Base-by-base conservation (phyloP, 108 stramenopile genomes). In the Skeletonema tropicum region DNA sequence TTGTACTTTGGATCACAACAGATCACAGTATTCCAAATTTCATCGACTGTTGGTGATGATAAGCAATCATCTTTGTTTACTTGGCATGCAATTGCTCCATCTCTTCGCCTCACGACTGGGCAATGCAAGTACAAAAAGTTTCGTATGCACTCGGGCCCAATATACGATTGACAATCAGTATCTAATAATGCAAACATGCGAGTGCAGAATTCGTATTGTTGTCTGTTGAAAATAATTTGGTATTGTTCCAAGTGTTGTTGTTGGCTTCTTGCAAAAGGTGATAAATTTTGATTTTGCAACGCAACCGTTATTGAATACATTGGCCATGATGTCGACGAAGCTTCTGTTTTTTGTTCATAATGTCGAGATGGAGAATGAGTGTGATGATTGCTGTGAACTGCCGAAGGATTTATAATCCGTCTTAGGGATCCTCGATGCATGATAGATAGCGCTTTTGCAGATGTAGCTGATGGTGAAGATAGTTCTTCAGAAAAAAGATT, bases 41-140 rank as follows among this genome's bases (percentile, higher is more conserved):
- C 92, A 82, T 90, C 88, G 79, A 93, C 90, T 5, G 94, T 95
- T 36, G 89, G 86, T 49, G 85, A 82, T 29, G 35, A 23, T 45
- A 57, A 31, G 17, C 48, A 58, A 57, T 48, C 41, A 62, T 64
- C 68, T 25, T 73, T 60, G 11, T 65, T 35, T 15, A 35, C 17
- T 30, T 32, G 41, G 65, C 39, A 69, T 48, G 75, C 42, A 70
- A 92, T 66, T 65, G 91, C 89, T 17, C 86, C 87, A 72, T 95
- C 94, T 63, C 94, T 83, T 66, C 87, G 85, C 84, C 84, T 86
- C 48, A 95, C 83, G 5, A 93, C 92, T 39, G 92, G 92, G 72
- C 92, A 95, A 39, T 92, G 87, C 17, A 90, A 68, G 2, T 74
- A 80, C 7, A 91, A 87, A 69, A 95, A 95, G 66, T 95, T 89